Evolutionary conservation across 2,329 filamentous ascomycete species (phyloP).

Genomic region (Myriosclerotinia scirpicola): DNA sequence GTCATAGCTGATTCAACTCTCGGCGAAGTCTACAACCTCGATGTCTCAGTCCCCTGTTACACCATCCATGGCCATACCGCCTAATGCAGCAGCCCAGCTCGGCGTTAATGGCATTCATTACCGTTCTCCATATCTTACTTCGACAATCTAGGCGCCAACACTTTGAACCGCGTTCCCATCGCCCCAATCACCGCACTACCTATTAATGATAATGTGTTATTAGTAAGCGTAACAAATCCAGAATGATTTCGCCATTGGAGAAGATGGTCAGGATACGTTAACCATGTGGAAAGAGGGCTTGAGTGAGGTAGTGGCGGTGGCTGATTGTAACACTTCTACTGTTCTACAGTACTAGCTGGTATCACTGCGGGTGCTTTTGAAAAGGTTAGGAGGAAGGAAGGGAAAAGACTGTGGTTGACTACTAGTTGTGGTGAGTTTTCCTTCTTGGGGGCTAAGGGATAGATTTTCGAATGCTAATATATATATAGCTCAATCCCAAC

Average conservation of each 20-base stretch:
- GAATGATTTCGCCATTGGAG: conserved; percentile 28
- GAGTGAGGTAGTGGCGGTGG: conserved; percentile 17
- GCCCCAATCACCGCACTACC: background rate
- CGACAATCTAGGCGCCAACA: conserved; percentile 31
- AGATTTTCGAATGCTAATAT: background rate
- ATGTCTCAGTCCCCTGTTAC: conserved; percentile 33
- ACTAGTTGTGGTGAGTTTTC: conserved; percentile 28
- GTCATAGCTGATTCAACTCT: conserved; percentile 32
- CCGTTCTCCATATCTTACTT: conserved; percentile 31
- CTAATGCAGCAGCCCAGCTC: conserved; percentile 20
- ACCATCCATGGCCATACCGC: conserved; percentile 28
- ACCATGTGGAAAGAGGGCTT: conserved; percentile 13
- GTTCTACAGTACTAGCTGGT: conserved; percentile 25
- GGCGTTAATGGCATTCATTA: conserved; percentile 37
- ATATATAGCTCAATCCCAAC: background rate
- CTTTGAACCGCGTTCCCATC: conserved; percentile 7
- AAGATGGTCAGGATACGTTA: conserved; percentile 22
- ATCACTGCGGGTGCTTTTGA: conserved; percentile 30
- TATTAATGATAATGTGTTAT: conserved; percentile 8
- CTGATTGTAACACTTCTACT: conserved; percentile 24
- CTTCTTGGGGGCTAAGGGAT: background rate
- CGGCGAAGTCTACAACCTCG: conserved; percentile 32
- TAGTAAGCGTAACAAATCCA: conserved; percentile 4
- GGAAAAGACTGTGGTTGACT: conserved; percentile 26
- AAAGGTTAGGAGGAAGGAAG: conserved; percentile 6